These are phyloP conservation scores for Paraphaeosphaeria sporulosa DNA, from an alignment of 2,329 filamentous ascomycete genomes.

Conservation along the genomic window DNA sequence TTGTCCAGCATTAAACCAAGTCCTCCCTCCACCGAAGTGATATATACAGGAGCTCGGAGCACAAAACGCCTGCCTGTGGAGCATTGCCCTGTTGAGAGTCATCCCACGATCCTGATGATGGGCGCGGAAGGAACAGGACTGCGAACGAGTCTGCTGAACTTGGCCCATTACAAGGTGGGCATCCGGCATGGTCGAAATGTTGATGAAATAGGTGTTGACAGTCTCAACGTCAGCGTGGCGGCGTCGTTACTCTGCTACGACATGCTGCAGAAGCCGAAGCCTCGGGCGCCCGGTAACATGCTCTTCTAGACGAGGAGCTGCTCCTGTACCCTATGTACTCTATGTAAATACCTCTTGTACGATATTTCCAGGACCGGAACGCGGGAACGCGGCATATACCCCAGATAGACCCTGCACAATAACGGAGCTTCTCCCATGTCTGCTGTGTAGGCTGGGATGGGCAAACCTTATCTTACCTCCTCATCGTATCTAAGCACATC, in stretches of 20 bases:
- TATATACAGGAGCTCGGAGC: slow-evolving; percentile 36
- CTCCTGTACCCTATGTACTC: slow-evolving; percentile 15
- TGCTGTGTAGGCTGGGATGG: not conserved
- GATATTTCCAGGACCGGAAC: not conserved
- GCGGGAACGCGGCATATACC: slow-evolving; percentile 11
- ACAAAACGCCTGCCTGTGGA: slow-evolving; percentile 26
- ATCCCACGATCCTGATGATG: slow-evolving; percentile 81
- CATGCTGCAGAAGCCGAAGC: slow-evolving; percentile 62
- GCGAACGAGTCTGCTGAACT: slow-evolving; percentile 49
- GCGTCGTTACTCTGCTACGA: slow-evolving; percentile 76
- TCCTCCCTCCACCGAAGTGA: slow-evolving; percentile 22
- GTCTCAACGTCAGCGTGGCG: slow-evolving; percentile 92
- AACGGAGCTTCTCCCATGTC: slow-evolving; percentile 1
- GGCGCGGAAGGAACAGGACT: slow-evolving; percentile 45
- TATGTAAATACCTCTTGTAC: slow-evolving; percentile 12
- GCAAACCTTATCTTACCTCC: slow-evolving; percentile 12
- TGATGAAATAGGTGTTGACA: slow-evolving; percentile 73
- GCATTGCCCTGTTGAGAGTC: slow-evolving; percentile 38
- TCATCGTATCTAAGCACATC: slow-evolving; percentile 21
- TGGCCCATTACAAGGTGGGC: slow-evolving; percentile 69
- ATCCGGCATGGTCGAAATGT: slow-evolving; percentile 64
- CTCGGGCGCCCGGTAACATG: slow-evolving; percentile 22
- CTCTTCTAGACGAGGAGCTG: slow-evolving; percentile 32
- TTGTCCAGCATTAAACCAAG: slow-evolving; percentile 3
- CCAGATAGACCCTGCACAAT: not conserved